These are phyloP conservation scores for Tricholoma flavovirens DNA, from an alignment of 768 basidiomycete genomes.

Conservation along the genomic window DNA sequence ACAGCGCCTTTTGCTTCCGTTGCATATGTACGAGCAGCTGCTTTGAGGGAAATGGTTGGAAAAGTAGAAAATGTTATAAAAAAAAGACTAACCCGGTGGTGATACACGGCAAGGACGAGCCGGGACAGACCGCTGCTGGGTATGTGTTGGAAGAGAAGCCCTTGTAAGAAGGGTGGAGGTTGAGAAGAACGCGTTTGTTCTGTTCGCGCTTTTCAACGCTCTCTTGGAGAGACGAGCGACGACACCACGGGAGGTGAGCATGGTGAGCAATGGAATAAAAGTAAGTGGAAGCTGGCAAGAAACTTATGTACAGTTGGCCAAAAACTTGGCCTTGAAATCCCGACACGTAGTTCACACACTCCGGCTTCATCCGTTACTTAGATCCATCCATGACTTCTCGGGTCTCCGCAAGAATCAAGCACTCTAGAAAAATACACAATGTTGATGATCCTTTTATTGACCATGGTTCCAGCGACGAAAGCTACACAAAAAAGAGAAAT, in stretches of 20 bases:
- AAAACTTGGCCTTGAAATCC: slow-evolving; percentile 24
- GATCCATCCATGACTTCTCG: not conserved
- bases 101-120: slow-evolving; percentile 46
- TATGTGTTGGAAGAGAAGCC: slow-evolving; percentile 41
- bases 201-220: slow-evolving; percentile 69
- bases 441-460: not conserved
- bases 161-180: slow-evolving; percentile 58
- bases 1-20: slow-evolving; percentile 73
- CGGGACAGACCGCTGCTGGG: slow-evolving; percentile 39
- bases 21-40: slow-evolving; percentile 78
- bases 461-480: not conserved
- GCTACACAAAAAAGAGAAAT: not conserved
- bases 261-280: slow-evolving; percentile 39
- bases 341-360: slow-evolving; percentile 46
- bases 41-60: slow-evolving; percentile 7
- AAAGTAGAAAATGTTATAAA: slow-evolving; percentile 6
- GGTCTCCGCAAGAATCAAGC: not conserved
- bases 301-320: slow-evolving; percentile 11
- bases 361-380: slow-evolving; percentile 36
- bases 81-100: slow-evolving; percentile 43
- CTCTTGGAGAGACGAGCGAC: slow-evolving; percentile 84
- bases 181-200: slow-evolving; percentile 76
- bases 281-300: slow-evolving; percentile 22
- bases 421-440: not conserved
- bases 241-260: slow-evolving; percentile 84